Evolutionary conservation across 768 basidiomycete species (phyloP).

Genomic region (Rubroboletus satanas): DNA sequence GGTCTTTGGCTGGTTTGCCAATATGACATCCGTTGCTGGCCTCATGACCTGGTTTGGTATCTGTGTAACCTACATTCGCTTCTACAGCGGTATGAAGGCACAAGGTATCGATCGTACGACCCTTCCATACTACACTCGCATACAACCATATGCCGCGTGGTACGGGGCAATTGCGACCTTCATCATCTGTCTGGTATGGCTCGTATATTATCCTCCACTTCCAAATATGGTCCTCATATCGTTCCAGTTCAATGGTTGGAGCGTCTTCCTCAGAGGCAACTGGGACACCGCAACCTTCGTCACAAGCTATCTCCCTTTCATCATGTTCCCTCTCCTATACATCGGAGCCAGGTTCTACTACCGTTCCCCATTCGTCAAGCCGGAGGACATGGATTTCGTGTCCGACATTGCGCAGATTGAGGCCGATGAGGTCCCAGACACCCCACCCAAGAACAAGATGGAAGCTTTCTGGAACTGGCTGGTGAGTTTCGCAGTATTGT

Average conservation of each 20-base stretch:
- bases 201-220: not conserved
- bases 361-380: constrained; percentile 18
- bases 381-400: constrained; percentile 83
- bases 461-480: constrained; percentile 80
- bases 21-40: constrained; percentile 67
- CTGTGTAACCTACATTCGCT: constrained; percentile 72
- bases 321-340: constrained; percentile 77
- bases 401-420: constrained; percentile 66
- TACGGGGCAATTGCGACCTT: constrained; percentile 35
- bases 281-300: constrained; percentile 70
- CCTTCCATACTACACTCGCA: constrained; percentile 63
- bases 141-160: constrained; percentile 77
- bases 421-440: constrained; percentile 67
- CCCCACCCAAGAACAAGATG: constrained; percentile 59
- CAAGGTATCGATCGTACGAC: constrained; percentile 72
- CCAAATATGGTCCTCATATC: constrained; percentile 28
- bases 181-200: constrained; percentile 60
- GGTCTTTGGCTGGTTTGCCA: constrained; percentile 79
- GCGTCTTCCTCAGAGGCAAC: constrained; percentile 48
- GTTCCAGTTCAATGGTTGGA: constrained; percentile 44
- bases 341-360: constrained; percentile 48
- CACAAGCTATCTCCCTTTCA: constrained; percentile 74
- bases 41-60: constrained; percentile 84
- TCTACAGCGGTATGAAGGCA: constrained; percentile 74
- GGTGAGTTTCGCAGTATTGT: constrained; percentile 40